Evolutionary conservation across 2,329 filamentous ascomycete species (phyloP).

Genomic region (Clonostachys rhizophaga): DNA sequence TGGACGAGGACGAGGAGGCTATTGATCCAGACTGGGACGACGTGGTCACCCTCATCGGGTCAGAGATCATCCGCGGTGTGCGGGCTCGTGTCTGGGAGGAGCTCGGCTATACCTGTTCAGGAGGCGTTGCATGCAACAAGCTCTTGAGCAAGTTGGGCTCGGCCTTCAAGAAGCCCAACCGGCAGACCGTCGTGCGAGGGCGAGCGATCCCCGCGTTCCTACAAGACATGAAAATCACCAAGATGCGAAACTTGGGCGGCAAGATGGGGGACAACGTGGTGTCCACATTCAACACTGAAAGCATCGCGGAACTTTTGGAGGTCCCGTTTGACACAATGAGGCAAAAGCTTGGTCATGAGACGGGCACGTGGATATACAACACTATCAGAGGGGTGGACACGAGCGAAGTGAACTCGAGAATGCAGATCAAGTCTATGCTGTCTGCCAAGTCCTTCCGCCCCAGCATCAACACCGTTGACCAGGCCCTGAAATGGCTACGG

Average conservation of each 20-base stretch:
- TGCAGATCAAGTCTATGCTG: conserved; percentile 95
- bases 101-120: conserved; percentile 87
- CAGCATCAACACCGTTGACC: conserved; percentile 70
- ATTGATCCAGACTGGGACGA: conserved; percentile 96
- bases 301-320: conserved; percentile 68
- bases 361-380: conserved; percentile 79
- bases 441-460: conserved; percentile 94
- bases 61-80: conserved; percentile 79
- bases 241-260: conserved; percentile 90
- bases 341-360: conserved; percentile 75
- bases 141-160: conserved; percentile 93
- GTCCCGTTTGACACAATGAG: conserved; percentile 74
- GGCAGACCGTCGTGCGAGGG: conserved; percentile 89
- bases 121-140: conserved; percentile 85
- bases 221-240: conserved; percentile 83
- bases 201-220: conserved; percentile 78
- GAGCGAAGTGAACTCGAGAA: conserved; percentile 85
- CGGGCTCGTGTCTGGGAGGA: conserved; percentile 63
- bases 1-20: conserved; percentile 73
- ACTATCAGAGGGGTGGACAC: conserved; percentile 81
- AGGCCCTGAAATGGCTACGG: conserved; percentile 78
- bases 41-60: conserved; percentile 78
- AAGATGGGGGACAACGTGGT: conserved; percentile 88
- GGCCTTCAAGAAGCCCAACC: conserved; percentile 86
- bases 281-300: conserved; percentile 75